Percentiles rank a stretch among this genome's conserved stretches.
Conservation (phyloP, 176 grass and related monocot genomes). For the Aegilops sharonensis region DNA sequence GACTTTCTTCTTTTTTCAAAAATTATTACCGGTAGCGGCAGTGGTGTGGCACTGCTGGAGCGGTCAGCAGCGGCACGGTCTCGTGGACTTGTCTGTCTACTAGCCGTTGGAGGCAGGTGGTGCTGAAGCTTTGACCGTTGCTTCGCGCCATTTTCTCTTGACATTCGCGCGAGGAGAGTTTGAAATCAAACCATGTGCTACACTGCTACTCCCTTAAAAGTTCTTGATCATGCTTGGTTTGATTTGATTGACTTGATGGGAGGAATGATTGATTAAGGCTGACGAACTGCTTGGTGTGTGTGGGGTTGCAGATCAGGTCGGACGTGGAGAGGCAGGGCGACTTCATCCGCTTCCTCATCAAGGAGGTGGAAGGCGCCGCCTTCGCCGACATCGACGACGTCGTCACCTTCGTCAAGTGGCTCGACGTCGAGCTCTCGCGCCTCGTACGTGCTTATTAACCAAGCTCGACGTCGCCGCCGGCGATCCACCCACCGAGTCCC, state of each 20-base stretch:
- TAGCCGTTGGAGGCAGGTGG: conserved; percentile 37
- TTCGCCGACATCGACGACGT: conserved; percentile 87
- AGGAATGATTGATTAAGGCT: neutral
- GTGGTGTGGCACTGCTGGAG: neutral
- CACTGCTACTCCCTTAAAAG: neutral
- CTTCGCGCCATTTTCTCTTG: conserved; percentile 33
- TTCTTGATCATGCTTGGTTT: neutral
- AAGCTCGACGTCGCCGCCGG: neutral
- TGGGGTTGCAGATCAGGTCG: conserved; percentile 61
- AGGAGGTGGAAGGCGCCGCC: conserved; percentile 58
- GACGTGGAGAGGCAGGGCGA: conserved; percentile 94
- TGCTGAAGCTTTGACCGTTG: conserved; percentile 18
- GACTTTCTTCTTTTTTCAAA: neutral
- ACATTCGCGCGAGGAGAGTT: neutral
- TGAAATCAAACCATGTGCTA: neutral
- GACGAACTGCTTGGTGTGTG: neutral
- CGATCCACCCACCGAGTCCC: too few relatives aligned
- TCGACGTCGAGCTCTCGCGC: conserved; percentile 92
- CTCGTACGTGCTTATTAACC: conserved; percentile 30
- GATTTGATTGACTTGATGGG: neutral
- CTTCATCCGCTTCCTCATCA: conserved; percentile 91
- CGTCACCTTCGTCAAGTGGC: conserved; percentile 98
- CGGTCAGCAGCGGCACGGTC: neutral
- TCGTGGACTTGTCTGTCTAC: neutral
- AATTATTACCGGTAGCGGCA: neutral